A percentile compares a stretch with the other conserved stretches of the same genome.
Evolutionary conservation across 1,139 yeast genomes (phyloP).

Genomic region (Kodamaea fungicola): DNA sequence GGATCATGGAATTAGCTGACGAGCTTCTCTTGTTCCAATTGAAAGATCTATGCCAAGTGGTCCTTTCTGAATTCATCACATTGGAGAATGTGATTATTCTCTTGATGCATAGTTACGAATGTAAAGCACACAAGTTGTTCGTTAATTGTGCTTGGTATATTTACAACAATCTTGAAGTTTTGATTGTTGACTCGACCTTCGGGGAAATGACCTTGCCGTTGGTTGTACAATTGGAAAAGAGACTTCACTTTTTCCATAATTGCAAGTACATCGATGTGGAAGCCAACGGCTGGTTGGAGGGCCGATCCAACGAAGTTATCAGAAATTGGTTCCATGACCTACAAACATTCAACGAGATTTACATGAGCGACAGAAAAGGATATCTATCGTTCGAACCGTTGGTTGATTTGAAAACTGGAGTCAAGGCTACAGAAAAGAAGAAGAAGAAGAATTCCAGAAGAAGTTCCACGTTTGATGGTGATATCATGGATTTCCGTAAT

Average conservation of each 20-base stretch:
- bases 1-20: slow-evolving; percentile 61
- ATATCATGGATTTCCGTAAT: slow-evolving; percentile 21
- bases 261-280: slow-evolving; percentile 26
- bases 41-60: slow-evolving; percentile 58
- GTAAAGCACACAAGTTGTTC: slow-evolving; percentile 53
- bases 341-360: slow-evolving; percentile 43
- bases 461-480: slow-evolving; percentile 22
- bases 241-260: slow-evolving; percentile 23
- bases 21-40: slow-evolving; percentile 59
- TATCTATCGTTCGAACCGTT: slow-evolving; percentile 45
- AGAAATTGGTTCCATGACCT: slow-evolving; percentile 31
- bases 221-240: slow-evolving; percentile 26
- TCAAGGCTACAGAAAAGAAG: slow-evolving; percentile 14
- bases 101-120: slow-evolving; percentile 50
- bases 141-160: slow-evolving; percentile 66
- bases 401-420: slow-evolving; percentile 36
- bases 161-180: slow-evolving; percentile 59
- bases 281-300: slow-evolving; percentile 20
- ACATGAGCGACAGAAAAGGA: slow-evolving; percentile 46
- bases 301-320: slow-evolving; percentile 21
- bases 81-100: slow-evolving; percentile 61
- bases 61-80: slow-evolving; percentile 55
- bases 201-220: slow-evolving; percentile 27
- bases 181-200: slow-evolving; percentile 50
- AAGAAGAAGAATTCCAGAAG: slow-evolving; percentile 24